Evolutionary conservation across 2,329 filamentous ascomycete species (phyloP).

Genomic region (Diaporthe nobilis): DNA sequence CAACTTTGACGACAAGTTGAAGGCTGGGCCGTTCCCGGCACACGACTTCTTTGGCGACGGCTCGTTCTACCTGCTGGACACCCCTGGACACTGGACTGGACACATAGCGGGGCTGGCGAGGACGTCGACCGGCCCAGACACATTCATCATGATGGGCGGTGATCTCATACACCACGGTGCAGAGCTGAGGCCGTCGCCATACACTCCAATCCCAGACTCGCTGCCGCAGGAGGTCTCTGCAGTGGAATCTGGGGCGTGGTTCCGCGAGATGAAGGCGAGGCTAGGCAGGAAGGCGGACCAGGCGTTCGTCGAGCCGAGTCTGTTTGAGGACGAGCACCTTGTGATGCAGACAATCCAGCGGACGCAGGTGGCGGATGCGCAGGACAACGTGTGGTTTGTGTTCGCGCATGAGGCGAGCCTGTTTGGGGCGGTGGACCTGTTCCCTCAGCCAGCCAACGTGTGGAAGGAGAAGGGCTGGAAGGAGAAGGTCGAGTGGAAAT

Average conservation of each 20-base stretch:
- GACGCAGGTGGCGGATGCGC: conserved; percentile 42
- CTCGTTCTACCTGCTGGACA: conserved; percentile 45
- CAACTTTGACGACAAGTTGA: conserved; percentile 27
- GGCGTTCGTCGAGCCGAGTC: conserved; percentile 20
- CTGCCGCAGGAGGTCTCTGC: conserved; percentile 14
- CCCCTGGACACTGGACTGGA: conserved; percentile 45
- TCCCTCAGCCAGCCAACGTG: conserved; percentile 41
- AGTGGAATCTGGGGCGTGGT: conserved; percentile 2
- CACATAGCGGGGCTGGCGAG: conserved; percentile 45
- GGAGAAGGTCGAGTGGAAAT: conserved; percentile 42
- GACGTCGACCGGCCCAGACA: conserved; percentile 41
- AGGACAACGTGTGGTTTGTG: conserved; percentile 42
- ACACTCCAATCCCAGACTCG: conserved; percentile 41
- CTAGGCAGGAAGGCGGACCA: conserved; percentile 38
- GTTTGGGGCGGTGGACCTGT: conserved; percentile 40
- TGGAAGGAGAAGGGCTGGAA: conserved; percentile 42
- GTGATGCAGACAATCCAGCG: conserved; percentile 41
- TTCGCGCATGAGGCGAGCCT: conserved; percentile 44
- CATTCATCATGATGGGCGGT: conserved; percentile 46
- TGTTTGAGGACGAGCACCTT: background rate
- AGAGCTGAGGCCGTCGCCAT: conserved; percentile 44
- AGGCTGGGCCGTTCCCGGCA: conserved; percentile 43
- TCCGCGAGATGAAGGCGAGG: conserved; percentile 34
- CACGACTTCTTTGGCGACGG: conserved; percentile 47
- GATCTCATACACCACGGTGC: conserved; percentile 45